Conservation (phyloP, 2,329 filamentous ascomycete species). For the Fonsecaea nubica region DNA sequence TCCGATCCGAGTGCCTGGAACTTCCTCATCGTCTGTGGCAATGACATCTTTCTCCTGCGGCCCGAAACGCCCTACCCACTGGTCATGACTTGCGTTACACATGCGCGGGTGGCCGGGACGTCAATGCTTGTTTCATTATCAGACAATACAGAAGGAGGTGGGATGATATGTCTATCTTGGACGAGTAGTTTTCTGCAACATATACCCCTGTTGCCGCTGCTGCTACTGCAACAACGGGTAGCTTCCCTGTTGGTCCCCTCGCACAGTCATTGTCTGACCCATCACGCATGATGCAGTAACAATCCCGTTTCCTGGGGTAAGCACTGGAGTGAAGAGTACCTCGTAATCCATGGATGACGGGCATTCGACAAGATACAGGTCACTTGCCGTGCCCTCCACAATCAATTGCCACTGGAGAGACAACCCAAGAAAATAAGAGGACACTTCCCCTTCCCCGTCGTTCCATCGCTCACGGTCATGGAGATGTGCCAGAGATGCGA, state of each 20-base stretch:
- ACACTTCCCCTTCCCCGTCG: not conserved
- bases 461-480: not conserved
- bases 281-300: not conserved
- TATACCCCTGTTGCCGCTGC: not conserved
- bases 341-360: not conserved
- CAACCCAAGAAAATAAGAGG: not conserved
- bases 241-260: not conserved
- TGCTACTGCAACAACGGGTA: not conserved
- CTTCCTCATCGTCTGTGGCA: not conserved
- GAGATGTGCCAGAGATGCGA: not conserved
- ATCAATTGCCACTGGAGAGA: not conserved
- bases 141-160: not conserved
- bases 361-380: not conserved
- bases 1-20: not conserved
- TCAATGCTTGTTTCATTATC: conserved; percentile 3
- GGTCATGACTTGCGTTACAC: not conserved
- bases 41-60: not conserved
- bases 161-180: not conserved
- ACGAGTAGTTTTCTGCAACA: not conserved
- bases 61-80: not conserved
- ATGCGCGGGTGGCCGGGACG: not conserved
- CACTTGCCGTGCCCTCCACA: not conserved
- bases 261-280: not conserved
- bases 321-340: not conserved
- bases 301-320: conserved; percentile 6